A percentile compares a stretch with the other conserved stretches of the same genome.
phyloP scores from a whole-genome alignment of 1,139 yeast genomes.

The Geotrichum australiense region DNA sequence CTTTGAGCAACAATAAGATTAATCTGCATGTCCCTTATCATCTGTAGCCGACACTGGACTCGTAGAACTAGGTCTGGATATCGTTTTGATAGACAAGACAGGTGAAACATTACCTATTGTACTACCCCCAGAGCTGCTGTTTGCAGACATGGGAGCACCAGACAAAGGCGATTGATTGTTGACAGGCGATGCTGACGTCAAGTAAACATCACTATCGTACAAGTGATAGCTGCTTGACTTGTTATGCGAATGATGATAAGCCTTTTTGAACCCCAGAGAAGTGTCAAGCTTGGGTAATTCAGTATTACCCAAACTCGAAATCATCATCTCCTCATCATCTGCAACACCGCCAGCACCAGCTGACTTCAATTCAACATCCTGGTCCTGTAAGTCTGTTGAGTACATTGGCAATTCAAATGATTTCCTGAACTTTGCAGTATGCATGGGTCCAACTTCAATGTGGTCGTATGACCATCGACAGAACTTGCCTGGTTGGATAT shows the following conservation, averaged over 20 bases:
- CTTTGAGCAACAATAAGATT: background rate
- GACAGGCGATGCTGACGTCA: slow-evolving; percentile 23
- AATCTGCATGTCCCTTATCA: slow-evolving; percentile 4
- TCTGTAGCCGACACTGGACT: no score
- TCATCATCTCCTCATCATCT: slow-evolving; percentile 6
- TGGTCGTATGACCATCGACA: slow-evolving; percentile 79
- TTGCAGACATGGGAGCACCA: background rate
- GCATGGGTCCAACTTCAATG: slow-evolving; percentile 34
- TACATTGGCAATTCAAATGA: slow-evolving; percentile 11
- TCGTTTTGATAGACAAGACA: slow-evolving; percentile 1
- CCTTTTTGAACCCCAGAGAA: slow-evolving; percentile 8
- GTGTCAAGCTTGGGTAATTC: background rate
- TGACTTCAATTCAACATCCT: background rate
- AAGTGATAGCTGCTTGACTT: slow-evolving; percentile 21
- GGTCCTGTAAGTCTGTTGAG: slow-evolving; percentile 4
- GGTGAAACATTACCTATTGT: background rate
- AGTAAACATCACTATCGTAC: slow-evolving; percentile 21
- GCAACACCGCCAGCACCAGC: background rate
- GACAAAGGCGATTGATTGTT: slow-evolving; percentile 5
- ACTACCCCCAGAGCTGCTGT: background rate
- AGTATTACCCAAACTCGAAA: no score
- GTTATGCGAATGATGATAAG: slow-evolving; percentile 18
- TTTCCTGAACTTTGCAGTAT: slow-evolving; percentile 28
- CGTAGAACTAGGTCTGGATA: slow-evolving; percentile 3
- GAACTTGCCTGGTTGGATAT: slow-evolving; percentile 51